phyloP scores from a whole-genome alignment of 2,329 filamentous ascomycete species.

The Microdochium trichocladiopsis region DNA sequence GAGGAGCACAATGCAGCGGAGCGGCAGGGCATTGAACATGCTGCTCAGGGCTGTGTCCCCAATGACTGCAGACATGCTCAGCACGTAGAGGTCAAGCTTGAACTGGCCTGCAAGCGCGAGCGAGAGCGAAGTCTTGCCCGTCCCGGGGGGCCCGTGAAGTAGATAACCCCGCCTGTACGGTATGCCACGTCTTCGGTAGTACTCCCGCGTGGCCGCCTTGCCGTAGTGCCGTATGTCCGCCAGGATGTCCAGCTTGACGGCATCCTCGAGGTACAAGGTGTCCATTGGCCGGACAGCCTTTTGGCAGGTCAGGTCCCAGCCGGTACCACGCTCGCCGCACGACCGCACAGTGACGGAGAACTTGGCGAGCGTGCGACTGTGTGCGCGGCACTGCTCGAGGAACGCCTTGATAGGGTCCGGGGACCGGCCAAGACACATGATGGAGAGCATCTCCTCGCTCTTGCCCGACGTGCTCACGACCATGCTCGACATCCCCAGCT shows the following conservation, averaged over 20 bases:
- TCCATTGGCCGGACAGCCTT: conserved; percentile 23
- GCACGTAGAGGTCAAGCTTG: conserved; percentile 67
- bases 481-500: background rate
- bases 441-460: conserved; percentile 3
- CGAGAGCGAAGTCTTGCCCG: conserved; percentile 70
- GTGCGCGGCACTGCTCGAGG: conserved; percentile 18
- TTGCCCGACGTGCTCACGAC: background rate
- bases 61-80: conserved; percentile 51
- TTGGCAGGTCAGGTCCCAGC: conserved; percentile 27
- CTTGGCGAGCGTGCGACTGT: conserved; percentile 25
- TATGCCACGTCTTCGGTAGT: conserved; percentile 67
- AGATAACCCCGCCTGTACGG: conserved; percentile 69
- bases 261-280: conserved; percentile 27
- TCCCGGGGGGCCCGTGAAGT: conserved; percentile 66
- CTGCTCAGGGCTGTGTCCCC: conserved; percentile 19
- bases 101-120: conserved; percentile 64
- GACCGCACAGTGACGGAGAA: conserved; percentile 26
- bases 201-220: conserved; percentile 44
- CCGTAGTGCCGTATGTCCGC: conserved; percentile 64
- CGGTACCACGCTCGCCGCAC: conserved; percentile 15
- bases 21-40: conserved; percentile 23
- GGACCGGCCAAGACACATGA: conserved; percentile 29
- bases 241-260: conserved; percentile 55
- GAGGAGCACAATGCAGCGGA: conserved; percentile 38
- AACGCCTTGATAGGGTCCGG: conserved; percentile 20